Evolutionary conservation across 2,329 filamentous ascomycete species (phyloP).

Genomic region (Epichloe amarillans): DNA sequence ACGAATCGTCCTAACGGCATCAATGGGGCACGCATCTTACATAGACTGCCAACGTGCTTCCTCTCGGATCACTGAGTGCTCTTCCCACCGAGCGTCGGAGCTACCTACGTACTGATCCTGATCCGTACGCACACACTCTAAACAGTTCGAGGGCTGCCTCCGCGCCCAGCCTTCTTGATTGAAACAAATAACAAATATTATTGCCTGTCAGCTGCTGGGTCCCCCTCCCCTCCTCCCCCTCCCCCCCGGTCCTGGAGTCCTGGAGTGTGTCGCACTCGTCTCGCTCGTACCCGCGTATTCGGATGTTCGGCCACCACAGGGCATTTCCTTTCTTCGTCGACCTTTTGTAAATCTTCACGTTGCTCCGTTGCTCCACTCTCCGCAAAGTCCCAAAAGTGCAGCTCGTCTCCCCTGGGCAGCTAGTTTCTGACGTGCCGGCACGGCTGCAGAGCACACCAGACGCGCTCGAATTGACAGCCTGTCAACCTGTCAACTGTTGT

Average conservation of each 20-base stretch:
- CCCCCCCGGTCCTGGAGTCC: neutral
- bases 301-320: neutral
- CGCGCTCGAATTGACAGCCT: neutral
- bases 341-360: no score
- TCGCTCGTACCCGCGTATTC: neutral
- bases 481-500: neutral
- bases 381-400: neutral
- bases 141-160: neutral
- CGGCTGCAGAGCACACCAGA: neutral
- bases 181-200: neutral
- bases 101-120: no score
- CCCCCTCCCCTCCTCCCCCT: neutral
- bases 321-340: neutral
- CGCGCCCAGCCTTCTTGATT: no score
- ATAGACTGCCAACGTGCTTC: neutral
- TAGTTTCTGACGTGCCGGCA: neutral
- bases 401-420: constrained; percentile 2
- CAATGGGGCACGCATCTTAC: neutral
- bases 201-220: neutral
- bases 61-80: neutral
- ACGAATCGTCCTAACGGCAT: neutral
- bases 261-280: neutral
- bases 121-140: neutral
- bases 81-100: neutral
- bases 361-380: no score